These are phyloP conservation scores for Aleurites moluccanus DNA, from an alignment of 441 rosid species.

Conservation along the genomic window DNA sequence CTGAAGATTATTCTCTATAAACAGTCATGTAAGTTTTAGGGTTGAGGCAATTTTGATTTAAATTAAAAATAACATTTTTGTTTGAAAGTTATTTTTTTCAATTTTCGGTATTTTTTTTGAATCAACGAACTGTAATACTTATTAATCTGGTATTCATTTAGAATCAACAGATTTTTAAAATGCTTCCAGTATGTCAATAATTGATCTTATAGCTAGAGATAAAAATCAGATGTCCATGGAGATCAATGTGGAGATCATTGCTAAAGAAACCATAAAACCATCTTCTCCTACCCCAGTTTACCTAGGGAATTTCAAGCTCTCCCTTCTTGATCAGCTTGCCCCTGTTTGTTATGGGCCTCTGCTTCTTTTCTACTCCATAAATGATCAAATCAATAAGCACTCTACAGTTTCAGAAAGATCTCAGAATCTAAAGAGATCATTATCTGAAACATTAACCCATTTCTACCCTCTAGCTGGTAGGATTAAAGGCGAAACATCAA, in stretches of 20 bases:
- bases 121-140: too few relatives aligned
- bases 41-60: too few relatives aligned
- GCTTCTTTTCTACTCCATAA: slow-evolving; percentile 6
- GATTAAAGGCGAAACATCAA: slow-evolving; percentile 32
- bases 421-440: slow-evolving; percentile 16
- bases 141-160: too few relatives aligned
- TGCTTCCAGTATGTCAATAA: too few relatives aligned
- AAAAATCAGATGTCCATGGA: too few relatives aligned
- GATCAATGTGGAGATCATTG: slow-evolving; percentile 10
- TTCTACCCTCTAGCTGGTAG: slow-evolving; percentile 45
- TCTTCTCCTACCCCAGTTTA: slow-evolving; percentile 23
- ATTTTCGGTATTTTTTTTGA: too few relatives aligned
- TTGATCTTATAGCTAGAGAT: too few relatives aligned
- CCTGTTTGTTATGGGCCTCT: slow-evolving; percentile 1
- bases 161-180: too few relatives aligned
- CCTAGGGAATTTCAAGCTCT: slow-evolving; percentile 14
- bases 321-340: slow-evolving; percentile 31
- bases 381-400: neutral
- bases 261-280: slow-evolving; percentile 31
- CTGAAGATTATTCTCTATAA: too few relatives aligned
- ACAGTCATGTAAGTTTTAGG: too few relatives aligned
- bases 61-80: too few relatives aligned
- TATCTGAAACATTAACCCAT: slow-evolving; percentile 22
- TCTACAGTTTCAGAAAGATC: neutral
- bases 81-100: too few relatives aligned